These are phyloP conservation scores for Echinosophora koreensis DNA, from an alignment of 306 rosid species.

Conservation along the genomic window DNA sequence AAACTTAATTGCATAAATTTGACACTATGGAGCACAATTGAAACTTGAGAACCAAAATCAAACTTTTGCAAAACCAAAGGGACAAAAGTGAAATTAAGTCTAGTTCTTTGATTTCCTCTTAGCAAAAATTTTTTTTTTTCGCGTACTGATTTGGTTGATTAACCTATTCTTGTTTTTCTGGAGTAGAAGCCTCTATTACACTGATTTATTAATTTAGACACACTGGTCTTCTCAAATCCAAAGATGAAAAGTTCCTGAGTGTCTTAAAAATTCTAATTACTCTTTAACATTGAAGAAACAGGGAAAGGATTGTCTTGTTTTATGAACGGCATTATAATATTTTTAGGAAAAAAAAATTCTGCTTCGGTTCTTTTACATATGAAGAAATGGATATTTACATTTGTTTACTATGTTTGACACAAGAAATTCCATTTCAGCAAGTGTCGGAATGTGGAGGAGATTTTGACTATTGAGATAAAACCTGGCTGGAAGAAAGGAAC, in stretches of 20 bases:
- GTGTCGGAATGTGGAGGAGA: constrained; percentile 74
- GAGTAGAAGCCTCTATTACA: not conserved
- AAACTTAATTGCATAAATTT: constrained; percentile 14
- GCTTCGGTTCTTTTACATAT: constrained; percentile 26
- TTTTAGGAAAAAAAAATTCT: constrained; percentile 11
- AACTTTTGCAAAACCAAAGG: not conserved
- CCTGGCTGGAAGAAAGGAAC: constrained; percentile 99
- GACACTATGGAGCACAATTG: not conserved
- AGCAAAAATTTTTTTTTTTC: not conserved
- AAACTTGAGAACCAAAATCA: constrained; percentile 10
- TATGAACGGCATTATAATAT: constrained; percentile 21
- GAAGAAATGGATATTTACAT: not conserved
- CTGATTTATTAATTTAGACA: constrained; percentile 19
- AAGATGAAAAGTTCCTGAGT: constrained; percentile 16
- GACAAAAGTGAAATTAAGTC: not conserved
- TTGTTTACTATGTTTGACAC: constrained; percentile 45
- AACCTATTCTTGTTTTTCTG: not conserved
- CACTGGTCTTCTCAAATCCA: constrained; percentile 12
- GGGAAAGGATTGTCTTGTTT: no score
- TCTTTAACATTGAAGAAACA: no score
- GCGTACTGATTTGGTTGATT: not conserved
- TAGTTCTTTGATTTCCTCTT: not conserved
- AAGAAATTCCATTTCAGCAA: constrained; percentile 65
- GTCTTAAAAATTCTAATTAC: constrained; percentile 31
- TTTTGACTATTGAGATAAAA: constrained; percentile 82